Conservation (phyloP, 2,329 filamentous ascomycete species). For the Coniochaeta sp. region DNA sequence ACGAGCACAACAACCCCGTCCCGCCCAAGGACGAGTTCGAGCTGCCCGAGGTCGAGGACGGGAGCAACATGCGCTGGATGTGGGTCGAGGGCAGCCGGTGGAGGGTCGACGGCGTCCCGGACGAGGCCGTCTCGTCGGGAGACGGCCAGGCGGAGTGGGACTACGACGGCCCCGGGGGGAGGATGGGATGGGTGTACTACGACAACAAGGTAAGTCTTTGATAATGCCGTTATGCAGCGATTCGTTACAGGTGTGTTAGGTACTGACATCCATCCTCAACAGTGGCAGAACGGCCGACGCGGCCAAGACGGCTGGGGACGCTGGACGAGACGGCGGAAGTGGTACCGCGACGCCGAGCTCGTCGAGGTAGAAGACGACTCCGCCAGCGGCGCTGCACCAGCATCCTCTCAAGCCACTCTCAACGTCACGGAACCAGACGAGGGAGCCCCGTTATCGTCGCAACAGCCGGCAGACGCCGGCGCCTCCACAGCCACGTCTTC, state of each 20-base stretch:
- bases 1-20: slow-evolving; percentile 83
- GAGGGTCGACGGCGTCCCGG: slow-evolving; percentile 70
- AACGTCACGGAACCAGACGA: slow-evolving; percentile 11
- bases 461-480: slow-evolving; percentile 11
- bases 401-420: slow-evolving; percentile 21
- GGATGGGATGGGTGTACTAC: slow-evolving; percentile 90
- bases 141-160: slow-evolving; percentile 33
- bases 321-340: slow-evolving; percentile 89
- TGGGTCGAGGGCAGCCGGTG: slow-evolving; percentile 86
- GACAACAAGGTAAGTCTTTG: slow-evolving; percentile 71
- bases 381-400: slow-evolving; percentile 25
- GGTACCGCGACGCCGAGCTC: slow-evolving; percentile 93
- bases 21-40: slow-evolving; percentile 65
- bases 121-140: slow-evolving; percentile 31
- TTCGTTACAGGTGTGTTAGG: slow-evolving; percentile 71
- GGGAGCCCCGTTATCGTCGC: background rate
- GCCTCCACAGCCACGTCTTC: slow-evolving; percentile 5
- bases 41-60: slow-evolving; percentile 54
- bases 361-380: slow-evolving; percentile 53
- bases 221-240: slow-evolving; percentile 3
- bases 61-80: slow-evolving; percentile 50
- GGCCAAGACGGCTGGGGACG: slow-evolving; percentile 87
- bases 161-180: slow-evolving; percentile 53
- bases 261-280: slow-evolving; percentile 5
- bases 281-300: slow-evolving; percentile 86